phyloP scores from a whole-genome alignment of 1,284 basidiomycete species.

The Marasmius fiardii region DNA sequence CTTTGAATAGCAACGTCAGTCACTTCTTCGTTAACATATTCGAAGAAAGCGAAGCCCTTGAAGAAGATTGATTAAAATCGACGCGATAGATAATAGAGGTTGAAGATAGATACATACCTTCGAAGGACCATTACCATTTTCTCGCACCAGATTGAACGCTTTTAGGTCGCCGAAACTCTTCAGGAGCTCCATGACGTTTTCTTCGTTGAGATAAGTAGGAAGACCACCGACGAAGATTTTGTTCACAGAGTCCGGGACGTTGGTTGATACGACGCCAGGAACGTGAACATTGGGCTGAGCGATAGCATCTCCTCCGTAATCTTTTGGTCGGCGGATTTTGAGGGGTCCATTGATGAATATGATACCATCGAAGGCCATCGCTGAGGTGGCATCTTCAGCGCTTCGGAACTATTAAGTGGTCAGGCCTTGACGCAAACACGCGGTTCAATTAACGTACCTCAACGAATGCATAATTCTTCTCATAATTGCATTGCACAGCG shows the following conservation, averaged over 20 bases:
- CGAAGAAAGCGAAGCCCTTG: slow-evolving; percentile 98
- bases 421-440: slow-evolving; percentile 4
- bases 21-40: slow-evolving; percentile 87
- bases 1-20: slow-evolving; percentile 97
- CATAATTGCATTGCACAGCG: slow-evolving; percentile 93
- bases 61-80: slow-evolving; percentile 5
- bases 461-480: slow-evolving; percentile 97
- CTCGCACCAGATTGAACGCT: slow-evolving; percentile 97
- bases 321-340: slow-evolving; percentile 95
- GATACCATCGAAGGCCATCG: slow-evolving; percentile 96
- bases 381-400: slow-evolving; percentile 93
- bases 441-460: slow-evolving; percentile 55
- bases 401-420: slow-evolving; percentile 78
- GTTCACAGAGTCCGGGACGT: slow-evolving; percentile 95
- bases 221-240: slow-evolving; percentile 98
- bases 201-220: slow-evolving; percentile 93
- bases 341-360: slow-evolving; percentile 91
- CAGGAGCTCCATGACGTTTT: slow-evolving; percentile 96
- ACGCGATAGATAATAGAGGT: neutral
- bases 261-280: slow-evolving; percentile 93
- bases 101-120: slow-evolving; percentile 53
- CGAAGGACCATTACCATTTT: slow-evolving; percentile 84
- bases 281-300: slow-evolving; percentile 71
- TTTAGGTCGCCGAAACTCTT: slow-evolving; percentile 97
- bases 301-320: slow-evolving; percentile 81